Percentiles rank a stretch among this genome's conserved stretches.
Conservation (phyloP, 768 basidiomycete genomes). For the Leccinum variicolor region DNA sequence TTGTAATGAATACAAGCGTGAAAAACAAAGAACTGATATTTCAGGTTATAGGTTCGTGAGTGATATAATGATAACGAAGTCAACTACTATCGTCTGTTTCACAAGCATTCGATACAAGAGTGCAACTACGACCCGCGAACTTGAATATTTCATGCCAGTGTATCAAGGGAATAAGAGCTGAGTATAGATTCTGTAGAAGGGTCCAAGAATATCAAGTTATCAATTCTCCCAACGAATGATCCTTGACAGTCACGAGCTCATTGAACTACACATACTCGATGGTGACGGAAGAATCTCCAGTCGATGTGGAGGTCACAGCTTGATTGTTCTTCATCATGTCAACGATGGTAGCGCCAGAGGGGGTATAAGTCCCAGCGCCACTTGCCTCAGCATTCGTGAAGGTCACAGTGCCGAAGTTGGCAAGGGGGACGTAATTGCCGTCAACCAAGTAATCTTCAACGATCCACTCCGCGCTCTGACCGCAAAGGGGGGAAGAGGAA, state of each 20-base stretch:
- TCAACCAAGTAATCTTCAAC: neutral
- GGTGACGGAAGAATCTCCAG: neutral
- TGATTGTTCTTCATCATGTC: conserved; percentile 1
- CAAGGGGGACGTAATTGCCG: neutral
- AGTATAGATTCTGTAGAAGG: neutral
- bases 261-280: neutral
- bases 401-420: conserved; percentile 5
- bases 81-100: neutral
- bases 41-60: neutral
- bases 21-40: neutral
- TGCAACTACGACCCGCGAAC: neutral
- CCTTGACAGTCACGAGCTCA: neutral
- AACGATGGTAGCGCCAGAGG: neutral
- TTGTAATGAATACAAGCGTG: neutral
- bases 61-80: neutral
- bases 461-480: conserved; percentile 12
- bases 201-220: neutral
- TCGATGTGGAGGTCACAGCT: conserved; percentile 1
- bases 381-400: conserved; percentile 1
- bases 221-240: neutral
- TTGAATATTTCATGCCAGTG: neutral
- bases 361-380: neutral
- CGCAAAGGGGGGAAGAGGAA: neutral
- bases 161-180: neutral
- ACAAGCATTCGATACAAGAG: neutral